phyloP scores from a whole-genome alignment of 352 stramenopile genomes.

The Phytophthora syringae region DNA sequence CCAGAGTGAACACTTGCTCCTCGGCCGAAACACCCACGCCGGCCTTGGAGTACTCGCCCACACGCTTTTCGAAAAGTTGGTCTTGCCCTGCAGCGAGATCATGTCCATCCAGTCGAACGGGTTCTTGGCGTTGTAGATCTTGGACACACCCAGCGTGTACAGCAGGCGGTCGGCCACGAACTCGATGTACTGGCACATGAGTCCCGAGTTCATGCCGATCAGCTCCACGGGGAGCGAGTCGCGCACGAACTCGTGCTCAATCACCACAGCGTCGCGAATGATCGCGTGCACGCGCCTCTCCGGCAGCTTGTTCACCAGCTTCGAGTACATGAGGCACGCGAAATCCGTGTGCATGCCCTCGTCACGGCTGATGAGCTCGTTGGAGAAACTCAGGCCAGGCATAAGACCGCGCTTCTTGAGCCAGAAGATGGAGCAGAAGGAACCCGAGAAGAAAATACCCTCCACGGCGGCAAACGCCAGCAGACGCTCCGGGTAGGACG shows the following conservation, averaged over 20 bases:
- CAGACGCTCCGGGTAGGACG: constrained; percentile 96
- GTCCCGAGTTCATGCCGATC: constrained; percentile 98
- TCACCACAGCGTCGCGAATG: constrained; percentile 95
- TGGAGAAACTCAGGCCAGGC: constrained; percentile 98
- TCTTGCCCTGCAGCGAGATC: constrained; percentile 98
- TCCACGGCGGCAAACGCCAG: constrained; percentile 98
- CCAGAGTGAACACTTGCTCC: constrained; percentile 93
- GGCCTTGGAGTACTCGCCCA: constrained; percentile 99
- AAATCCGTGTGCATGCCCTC: constrained; percentile 99
- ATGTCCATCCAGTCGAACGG: constrained; percentile 99
- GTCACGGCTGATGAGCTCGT: constrained; percentile 99
- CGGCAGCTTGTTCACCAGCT: constrained; percentile 97
- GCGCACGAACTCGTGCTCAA: constrained; percentile 98
- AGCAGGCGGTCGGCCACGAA: constrained; percentile 98
- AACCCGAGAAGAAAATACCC: constrained; percentile 99
- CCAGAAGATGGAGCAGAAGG: constrained; percentile 99
- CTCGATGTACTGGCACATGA: constrained; percentile 99
- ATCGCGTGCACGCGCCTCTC: constrained; percentile 94
- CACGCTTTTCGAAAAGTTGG: constrained; percentile 99
- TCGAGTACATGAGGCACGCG: constrained; percentile 98
- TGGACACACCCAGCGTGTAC: constrained; percentile 89
- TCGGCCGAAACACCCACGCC: constrained; percentile 92
- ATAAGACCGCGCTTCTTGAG: constrained; percentile 99
- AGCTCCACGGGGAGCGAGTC: constrained; percentile 98
- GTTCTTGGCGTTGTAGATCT: constrained; percentile 95